These are phyloP conservation scores for Rhynchosporium agropyri DNA, from an alignment of 2,329 filamentous ascomycete species.

Conservation along the genomic window DNA sequence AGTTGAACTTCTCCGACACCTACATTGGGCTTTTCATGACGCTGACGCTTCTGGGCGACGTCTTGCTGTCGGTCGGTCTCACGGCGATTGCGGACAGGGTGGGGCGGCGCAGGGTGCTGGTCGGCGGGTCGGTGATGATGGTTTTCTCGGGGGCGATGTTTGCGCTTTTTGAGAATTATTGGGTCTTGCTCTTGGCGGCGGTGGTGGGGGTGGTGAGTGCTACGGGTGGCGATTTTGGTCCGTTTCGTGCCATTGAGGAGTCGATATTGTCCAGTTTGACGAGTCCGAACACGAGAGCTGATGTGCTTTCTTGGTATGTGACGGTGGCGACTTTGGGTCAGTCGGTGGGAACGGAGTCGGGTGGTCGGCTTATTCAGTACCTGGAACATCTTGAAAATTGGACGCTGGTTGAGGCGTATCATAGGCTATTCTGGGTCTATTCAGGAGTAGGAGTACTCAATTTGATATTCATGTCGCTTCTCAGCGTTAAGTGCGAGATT, in stretches of 20 bases:
- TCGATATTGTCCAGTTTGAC: constrained; percentile 59
- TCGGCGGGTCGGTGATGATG: constrained; percentile 58
- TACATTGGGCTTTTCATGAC: constrained; percentile 67
- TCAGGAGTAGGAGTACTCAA: constrained; percentile 59
- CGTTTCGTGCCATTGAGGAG: constrained; percentile 63
- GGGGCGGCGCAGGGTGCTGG: constrained; percentile 55
- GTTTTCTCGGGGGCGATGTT: constrained; percentile 57
- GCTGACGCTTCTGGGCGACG: constrained; percentile 60
- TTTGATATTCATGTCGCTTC: constrained; percentile 51
- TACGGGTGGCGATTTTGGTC: constrained; percentile 63
- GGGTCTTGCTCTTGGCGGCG: constrained; percentile 58
- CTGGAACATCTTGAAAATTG: constrained; percentile 50
- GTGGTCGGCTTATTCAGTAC: constrained; percentile 59
- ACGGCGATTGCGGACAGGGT: constrained; percentile 60
- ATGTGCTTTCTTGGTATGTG: constrained; percentile 63
- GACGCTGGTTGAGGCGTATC: constrained; percentile 52
- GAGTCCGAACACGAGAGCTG: constrained; percentile 48
- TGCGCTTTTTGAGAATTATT: constrained; percentile 54
- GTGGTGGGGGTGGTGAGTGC: constrained; percentile 64
- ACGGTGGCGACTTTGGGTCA: constrained; percentile 60
- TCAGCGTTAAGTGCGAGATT: constrained; percentile 47
- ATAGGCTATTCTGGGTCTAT: constrained; percentile 59
- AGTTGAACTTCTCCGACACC: constrained; percentile 52
- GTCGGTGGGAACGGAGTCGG: constrained; percentile 59
- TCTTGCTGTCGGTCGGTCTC: constrained; percentile 58